Evolutionary conservation across 768 basidiomycete species (phyloP).

Genomic region (Coprinopsis strossmayeri): DNA sequence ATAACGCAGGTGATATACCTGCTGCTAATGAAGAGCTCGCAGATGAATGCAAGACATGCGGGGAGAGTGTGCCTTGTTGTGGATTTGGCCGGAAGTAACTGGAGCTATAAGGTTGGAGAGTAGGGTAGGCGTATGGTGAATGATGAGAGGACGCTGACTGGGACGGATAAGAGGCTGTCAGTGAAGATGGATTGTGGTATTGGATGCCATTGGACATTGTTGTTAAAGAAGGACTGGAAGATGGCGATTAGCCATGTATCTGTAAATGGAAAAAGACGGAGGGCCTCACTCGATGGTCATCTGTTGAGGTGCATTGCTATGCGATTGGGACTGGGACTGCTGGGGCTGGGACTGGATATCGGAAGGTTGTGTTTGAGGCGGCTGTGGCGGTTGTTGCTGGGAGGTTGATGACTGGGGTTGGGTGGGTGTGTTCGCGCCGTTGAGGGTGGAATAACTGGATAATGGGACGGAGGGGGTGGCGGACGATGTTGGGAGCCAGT

Average conservation of each 20-base stretch:
- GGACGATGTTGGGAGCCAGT: slow-evolving; percentile 36
- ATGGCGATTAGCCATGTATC: no score
- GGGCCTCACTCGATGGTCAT: no score
- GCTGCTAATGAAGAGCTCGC: slow-evolving; percentile 22
- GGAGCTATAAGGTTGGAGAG: slow-evolving; percentile 10
- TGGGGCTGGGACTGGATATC: no score
- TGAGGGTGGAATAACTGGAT: slow-evolving; percentile 71
- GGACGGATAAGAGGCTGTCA: no score
- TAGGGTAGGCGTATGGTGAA: slow-evolving; percentile 12
- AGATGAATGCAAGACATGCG: slow-evolving; percentile 61
- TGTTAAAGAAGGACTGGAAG: no score
- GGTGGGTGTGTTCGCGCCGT: slow-evolving; percentile 57
- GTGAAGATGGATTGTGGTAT: no score
- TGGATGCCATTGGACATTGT: no score
- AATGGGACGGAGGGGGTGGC: slow-evolving; percentile 45
- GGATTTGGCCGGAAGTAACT: slow-evolving; percentile 29
- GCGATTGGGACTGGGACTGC: no score
- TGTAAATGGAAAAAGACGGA: no score
- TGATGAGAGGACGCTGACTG: slow-evolving; percentile 21
- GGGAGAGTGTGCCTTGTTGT: slow-evolving; percentile 62
- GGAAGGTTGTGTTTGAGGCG: no score
- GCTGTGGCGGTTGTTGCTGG: slow-evolving; percentile 17
- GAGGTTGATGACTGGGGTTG: slow-evolving; percentile 19
- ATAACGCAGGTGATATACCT: slow-evolving; percentile 24
- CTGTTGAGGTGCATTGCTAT: no score